These are phyloP conservation scores for Ramaria rubella DNA, from an alignment of 768 basidiomycete species.

Conservation along the genomic window DNA sequence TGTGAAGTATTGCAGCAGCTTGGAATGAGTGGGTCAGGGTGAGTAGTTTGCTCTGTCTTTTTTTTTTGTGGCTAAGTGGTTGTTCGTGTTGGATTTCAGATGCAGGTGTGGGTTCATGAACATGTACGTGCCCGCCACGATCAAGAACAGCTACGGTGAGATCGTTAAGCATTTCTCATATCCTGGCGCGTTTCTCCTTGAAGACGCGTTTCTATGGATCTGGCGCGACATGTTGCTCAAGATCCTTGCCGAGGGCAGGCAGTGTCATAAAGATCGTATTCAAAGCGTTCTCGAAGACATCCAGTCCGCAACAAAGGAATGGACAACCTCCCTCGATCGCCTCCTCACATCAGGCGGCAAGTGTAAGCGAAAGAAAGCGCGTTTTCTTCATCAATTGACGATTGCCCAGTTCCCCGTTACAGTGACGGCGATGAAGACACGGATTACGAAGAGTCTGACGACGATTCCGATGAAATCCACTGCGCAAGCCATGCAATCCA, in stretches of 20 bases:
- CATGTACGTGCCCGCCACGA: constrained; percentile 39
- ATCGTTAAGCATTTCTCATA: constrained; percentile 44
- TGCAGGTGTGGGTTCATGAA: constrained; percentile 49
- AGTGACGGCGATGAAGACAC: constrained; percentile 26
- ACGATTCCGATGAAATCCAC: constrained; percentile 25
- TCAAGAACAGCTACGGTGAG: constrained; percentile 36
- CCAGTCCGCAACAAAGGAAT: constrained; percentile 38
- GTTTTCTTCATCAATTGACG: neutral
- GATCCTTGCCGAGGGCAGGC: constrained; percentile 37
- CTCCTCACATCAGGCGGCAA: constrained; percentile 48
- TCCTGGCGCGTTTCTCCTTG: constrained; percentile 41
- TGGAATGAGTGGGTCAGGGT: constrained; percentile 34
- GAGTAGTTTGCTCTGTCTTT: constrained; percentile 1
- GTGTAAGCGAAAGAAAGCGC: constrained; percentile 25
- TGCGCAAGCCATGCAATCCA: constrained; percentile 38
- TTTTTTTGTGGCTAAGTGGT: constrained; percentile 5
- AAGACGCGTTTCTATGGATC: constrained; percentile 49
- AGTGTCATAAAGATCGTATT: constrained; percentile 27
- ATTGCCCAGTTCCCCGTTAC: neutral
- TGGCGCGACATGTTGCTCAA: constrained; percentile 65
- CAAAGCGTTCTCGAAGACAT: constrained; percentile 57
- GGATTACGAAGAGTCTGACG: constrained; percentile 26
- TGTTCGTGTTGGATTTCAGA: constrained; percentile 24
- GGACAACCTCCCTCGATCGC: constrained; percentile 40
- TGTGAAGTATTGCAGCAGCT: constrained; percentile 42